Percentiles rank a stretch among this genome's conserved stretches.
Evolutionary conservation across 106 monocot species (phyloP).

Genomic region (Phalaenopsis aphrodite): DNA sequence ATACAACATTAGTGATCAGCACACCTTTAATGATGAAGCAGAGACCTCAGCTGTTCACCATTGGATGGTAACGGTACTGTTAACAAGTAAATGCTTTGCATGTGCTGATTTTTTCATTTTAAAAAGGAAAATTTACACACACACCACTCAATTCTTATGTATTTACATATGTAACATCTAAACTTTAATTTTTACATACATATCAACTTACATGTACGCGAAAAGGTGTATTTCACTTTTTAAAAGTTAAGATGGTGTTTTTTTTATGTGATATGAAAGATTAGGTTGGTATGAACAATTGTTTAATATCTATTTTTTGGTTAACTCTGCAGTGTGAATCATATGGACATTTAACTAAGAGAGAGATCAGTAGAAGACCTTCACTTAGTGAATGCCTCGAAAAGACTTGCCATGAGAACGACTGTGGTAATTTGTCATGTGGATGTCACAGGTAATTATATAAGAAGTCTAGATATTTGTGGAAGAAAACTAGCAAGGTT

Average conservation of each 20-base stretch:
- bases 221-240: too few relatives aligned
- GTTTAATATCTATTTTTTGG: not conserved
- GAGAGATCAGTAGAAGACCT: slow-evolving; percentile 14
- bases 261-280: not conserved
- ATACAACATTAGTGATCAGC: slow-evolving; percentile 42
- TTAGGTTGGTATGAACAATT: not conserved
- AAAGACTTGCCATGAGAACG: not conserved
- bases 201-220: too few relatives aligned
- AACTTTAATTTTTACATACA: too few relatives aligned
- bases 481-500: not conserved
- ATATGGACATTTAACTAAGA: slow-evolving; percentile 28
- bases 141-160: too few relatives aligned
- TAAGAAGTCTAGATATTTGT: not conserved
- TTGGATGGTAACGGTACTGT: slow-evolving; percentile 29
- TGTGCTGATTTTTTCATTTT: not conserved
- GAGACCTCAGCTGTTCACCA: slow-evolving; percentile 22
- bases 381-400: slow-evolving; percentile 20
- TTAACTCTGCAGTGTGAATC: slow-evolving; percentile 14
- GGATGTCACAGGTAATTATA: slow-evolving; percentile 28
- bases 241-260: too few relatives aligned
- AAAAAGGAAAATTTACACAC: too few relatives aligned
- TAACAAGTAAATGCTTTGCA: not conserved
- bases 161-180: too few relatives aligned
- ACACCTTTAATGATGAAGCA: slow-evolving; percentile 35
- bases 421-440: slow-evolving; percentile 16